Percentiles rank a stretch among this genome's conserved stretches.
Evolutionary conservation across 192 early-diverging fungal species (phyloP).

Genomic region (Podila verticillata): DNA sequence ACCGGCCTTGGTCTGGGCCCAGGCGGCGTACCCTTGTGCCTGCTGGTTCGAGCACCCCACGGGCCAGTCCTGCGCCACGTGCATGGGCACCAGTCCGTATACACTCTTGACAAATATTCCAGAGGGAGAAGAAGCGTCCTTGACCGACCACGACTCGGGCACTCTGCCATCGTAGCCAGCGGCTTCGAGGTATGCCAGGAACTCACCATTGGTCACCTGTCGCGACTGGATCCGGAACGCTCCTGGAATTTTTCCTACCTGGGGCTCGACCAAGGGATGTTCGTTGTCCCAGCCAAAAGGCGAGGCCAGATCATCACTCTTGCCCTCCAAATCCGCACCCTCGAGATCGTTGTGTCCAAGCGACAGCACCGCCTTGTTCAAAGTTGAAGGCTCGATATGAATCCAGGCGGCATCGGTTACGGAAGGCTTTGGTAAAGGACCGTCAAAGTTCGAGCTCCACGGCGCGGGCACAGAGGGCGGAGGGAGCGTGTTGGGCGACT

Average conservation of each 20-base stretch:
- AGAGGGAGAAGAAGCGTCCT: neutral
- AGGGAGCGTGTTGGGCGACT: slow-evolving; percentile 59
- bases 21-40: slow-evolving; percentile 74
- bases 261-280: slow-evolving; percentile 56
- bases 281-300: slow-evolving; percentile 95
- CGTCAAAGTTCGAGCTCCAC: slow-evolving; percentile 6
- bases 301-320: slow-evolving; percentile 20
- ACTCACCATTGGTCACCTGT: slow-evolving; percentile 86
- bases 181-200: slow-evolving; percentile 60
- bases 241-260: slow-evolving; percentile 29
- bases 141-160: slow-evolving; percentile 62
- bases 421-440: neutral
- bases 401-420: slow-evolving; percentile 8
- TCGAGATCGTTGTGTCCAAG: slow-evolving; percentile 77
- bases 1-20: slow-evolving; percentile 55
- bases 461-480: slow-evolving; percentile 58
- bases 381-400: slow-evolving; percentile 22
- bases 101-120: slow-evolving; percentile 67
- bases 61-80: slow-evolving; percentile 70
- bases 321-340: slow-evolving; percentile 52
- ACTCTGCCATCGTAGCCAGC: slow-evolving; percentile 55
- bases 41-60: slow-evolving; percentile 74
- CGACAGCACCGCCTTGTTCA: slow-evolving; percentile 31
- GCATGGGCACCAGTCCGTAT: slow-evolving; percentile 71
- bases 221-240: slow-evolving; percentile 77